Base-by-base conservation (phyloP, 805 yeast genomes). In the Pichia scutulata region DNA sequence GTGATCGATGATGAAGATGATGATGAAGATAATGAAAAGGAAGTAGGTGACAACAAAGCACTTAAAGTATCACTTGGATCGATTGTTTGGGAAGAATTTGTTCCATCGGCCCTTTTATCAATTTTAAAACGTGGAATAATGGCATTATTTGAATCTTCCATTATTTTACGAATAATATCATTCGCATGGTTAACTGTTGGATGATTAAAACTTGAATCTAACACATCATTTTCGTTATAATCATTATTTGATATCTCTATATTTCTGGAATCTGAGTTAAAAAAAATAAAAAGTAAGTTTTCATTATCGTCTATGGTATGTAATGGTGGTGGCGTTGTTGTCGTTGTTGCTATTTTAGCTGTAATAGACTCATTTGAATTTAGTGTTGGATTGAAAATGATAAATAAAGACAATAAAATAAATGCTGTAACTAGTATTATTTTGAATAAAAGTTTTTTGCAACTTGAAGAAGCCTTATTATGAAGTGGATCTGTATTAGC, bases 111-210 rank as follows among this genome's bases (percentile, higher is more conserved):
- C 50, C 66, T 55, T 46, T 50, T 61, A 7, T 47, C 49, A 3
- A 62, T 37, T 39, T 56, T 56, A 44, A 63, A 63, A 44, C 67
- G 54, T 9, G 67, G 66, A n/a, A 58, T 55, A 16, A 61, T 60
- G 5, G 62, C 65, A 49, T 60, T 50, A 47, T 60, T 57, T 22
- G 64, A 59, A 9, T 54, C 51, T 39, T 52, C 42, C 48, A 46
- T 60, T 22, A 62, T 60, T 40, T 60, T 58, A 24, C 57, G 48
- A 13, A 61, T 55, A 40, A 62, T 62, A 22, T 55, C 46, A 36
- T 54, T 51, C 22, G 60, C 57, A 44, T 48, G 47, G 23, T 47
- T 18, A 9, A 23, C 30, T 25, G 22, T 23, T 19, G 39, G 22
- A 37, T 36, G 30, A 7, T 39, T 23, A 8, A 12, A 13, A 28